phyloP scores from a whole-genome alignment of 805 yeast species.

The Zygoascus tannicola region DNA sequence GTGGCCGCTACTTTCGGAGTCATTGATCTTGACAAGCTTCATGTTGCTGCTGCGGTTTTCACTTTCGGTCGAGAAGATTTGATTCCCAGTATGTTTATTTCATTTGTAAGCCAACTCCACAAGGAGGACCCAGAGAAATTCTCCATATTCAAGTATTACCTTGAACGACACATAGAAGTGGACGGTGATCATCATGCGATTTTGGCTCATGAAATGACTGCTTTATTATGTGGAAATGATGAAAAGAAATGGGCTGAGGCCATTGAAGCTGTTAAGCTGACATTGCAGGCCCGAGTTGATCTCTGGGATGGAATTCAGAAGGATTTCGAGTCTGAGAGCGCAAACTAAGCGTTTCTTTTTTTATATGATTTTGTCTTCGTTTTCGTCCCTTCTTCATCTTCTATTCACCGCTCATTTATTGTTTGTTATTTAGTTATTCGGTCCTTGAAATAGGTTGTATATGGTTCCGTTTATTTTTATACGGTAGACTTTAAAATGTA shows the following conservation, averaged over 20 bases:
- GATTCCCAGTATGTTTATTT: slow-evolving; percentile 18
- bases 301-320: slow-evolving; percentile 16
- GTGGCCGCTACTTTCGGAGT: slow-evolving; percentile 14
- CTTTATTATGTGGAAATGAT: slow-evolving; percentile 16
- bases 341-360: too few species aligned
- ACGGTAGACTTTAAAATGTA: too few species aligned
- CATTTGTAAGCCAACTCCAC: slow-evolving; percentile 15
- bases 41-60: slow-evolving; percentile 18
- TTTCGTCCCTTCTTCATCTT: too few species aligned
- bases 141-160: slow-evolving; percentile 17
- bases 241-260: slow-evolving; percentile 17
- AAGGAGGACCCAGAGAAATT: slow-evolving; percentile 16
- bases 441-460: too few species aligned
- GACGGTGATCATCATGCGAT: slow-evolving; percentile 19
- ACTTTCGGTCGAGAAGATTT: slow-evolving; percentile 18
- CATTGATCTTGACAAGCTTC: slow-evolving; percentile 12
- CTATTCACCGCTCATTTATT: too few species aligned
- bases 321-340: slow-evolving; percentile 1
- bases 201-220: slow-evolving; percentile 18
- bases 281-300: slow-evolving; percentile 14
- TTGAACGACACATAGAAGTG: slow-evolving; percentile 18
- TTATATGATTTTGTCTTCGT: too few species aligned
- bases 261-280: slow-evolving; percentile 14
- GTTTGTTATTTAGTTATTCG: too few species aligned
- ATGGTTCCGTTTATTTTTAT: too few species aligned